These are phyloP conservation scores for Dactylellina parvicollis DNA, from an alignment of 2,329 filamentous ascomycete genomes.

Conservation along the genomic window DNA sequence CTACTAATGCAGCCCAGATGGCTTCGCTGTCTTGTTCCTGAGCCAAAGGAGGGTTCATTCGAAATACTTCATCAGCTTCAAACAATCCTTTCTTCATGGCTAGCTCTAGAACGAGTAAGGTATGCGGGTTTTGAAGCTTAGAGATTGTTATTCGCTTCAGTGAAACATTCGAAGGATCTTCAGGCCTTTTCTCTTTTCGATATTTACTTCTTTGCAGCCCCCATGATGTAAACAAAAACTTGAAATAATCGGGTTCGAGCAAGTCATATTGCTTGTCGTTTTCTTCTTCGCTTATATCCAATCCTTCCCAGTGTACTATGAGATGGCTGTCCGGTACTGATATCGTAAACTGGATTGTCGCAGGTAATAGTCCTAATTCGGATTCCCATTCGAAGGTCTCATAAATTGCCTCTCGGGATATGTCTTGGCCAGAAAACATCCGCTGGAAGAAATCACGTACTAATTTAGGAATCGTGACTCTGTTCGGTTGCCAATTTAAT, in stretches of 20 bases:
- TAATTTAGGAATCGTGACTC: no score
- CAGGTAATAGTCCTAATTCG: not conserved
- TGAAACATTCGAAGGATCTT: not conserved
- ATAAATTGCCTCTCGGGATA: not conserved
- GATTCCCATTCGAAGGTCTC: not conserved
- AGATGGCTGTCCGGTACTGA: not conserved
- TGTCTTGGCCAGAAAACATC: no score
- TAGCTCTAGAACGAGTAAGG: no score
- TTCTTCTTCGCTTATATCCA: not conserved
- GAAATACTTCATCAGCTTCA: not conserved
- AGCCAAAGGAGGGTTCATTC: not conserved
- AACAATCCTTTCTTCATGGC: no score
- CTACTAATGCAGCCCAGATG: constrained; percentile 11
- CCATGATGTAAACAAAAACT: not conserved
- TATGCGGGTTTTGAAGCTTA: not conserved
- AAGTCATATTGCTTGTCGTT: not conserved
- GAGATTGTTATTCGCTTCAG: not conserved
- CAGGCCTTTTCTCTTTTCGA: not conserved
- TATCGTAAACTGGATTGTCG: not conserved
- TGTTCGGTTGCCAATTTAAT: no score
- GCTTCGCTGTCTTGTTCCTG: not conserved
- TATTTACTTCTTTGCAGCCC: not conserved
- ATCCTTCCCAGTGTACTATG: not conserved
- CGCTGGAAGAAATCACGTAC: no score
- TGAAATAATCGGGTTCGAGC: not conserved